Base-by-base conservation (phyloP, 441 rosid genomes). In the Mallotus japonicus region DNA sequence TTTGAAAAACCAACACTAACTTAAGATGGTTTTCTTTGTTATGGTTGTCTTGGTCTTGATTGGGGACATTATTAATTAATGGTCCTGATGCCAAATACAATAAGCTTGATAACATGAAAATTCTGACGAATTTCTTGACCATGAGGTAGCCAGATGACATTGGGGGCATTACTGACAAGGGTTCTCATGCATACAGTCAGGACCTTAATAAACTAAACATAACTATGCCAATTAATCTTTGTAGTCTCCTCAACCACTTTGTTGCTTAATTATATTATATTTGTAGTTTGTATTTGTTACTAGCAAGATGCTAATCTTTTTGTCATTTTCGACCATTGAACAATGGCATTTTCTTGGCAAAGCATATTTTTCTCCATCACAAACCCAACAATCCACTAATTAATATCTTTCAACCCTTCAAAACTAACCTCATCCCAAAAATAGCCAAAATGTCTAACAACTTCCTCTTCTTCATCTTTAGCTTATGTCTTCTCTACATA, bases 391-490 rank as follows among this genome's bases (percentile, higher is more conserved):
- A 50, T 3, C 54, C 54, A 12, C 16, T 50, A 2, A 62, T 16
- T 16, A 28, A 28, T 13, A 2, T 59, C 24, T 9, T 24, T 59
- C 12, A 24, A 59, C 44, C 64, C 19, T 13, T 4, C 37, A 24
- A 11, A 34, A 4, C 40, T 10, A 15, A 28, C 40, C 40, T 24
- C 17, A 13, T 4, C 6, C 57, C 42, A 6, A 19, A 64, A 44
- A 15, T 8, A 34, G 56, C 71, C 74, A 80, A 49, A 49, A 53
- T 76, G 84, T 65, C 78, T 51, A 65, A 70, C 62, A 81, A 74
- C 56, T 17, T 83, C 75, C 72, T 76, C 83, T 73, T 77, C 77
- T 70, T 74, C 74, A 6, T 81, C 42, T 49, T 71, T 79, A 67
- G 65, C 4, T 59, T 61, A 17, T 22, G 72, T 8, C 42, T 77